Percentiles rank a stretch among this genome's conserved stretches.
These are phyloP conservation scores for Elaeis guineensis DNA, from an alignment of 176 grass and related monocot genomes.

Conservation along the genomic window DNA sequence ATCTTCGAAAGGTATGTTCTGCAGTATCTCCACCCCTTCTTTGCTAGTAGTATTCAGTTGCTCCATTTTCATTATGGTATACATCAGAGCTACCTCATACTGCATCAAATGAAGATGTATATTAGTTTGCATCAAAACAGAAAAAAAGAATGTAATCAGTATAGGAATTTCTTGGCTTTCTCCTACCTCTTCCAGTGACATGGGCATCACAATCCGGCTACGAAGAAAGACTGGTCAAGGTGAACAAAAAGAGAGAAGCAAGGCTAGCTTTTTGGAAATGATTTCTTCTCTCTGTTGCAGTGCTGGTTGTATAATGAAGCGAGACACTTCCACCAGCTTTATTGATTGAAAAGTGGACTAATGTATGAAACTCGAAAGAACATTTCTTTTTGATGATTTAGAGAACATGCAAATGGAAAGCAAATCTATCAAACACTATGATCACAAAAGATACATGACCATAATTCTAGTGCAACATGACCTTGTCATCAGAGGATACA, in stretches of 20 bases:
- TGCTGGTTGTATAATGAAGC: background rate
- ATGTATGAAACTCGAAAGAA: background rate
- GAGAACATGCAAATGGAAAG: no score
- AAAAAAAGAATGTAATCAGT: background rate
- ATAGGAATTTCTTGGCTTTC: background rate
- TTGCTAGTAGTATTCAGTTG: conserved; percentile 74
- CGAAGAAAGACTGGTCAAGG: conserved; percentile 41
- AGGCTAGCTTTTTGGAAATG: background rate
- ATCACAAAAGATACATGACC: background rate
- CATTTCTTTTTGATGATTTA: background rate
- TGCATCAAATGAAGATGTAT: conserved; percentile 3
- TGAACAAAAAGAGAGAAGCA: background rate
- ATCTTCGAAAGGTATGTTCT: conserved; percentile 68
- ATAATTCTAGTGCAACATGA: background rate
- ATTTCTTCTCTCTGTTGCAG: background rate
- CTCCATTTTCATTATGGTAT: conserved; percentile 94
- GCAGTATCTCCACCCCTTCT: conserved; percentile 74
- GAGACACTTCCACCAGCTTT: no score
- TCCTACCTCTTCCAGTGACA: conserved; percentile 83
- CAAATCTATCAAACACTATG: no score
- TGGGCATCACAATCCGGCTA: conserved; percentile 84
- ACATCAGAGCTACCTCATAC: conserved; percentile 73
- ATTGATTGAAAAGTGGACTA: no score
- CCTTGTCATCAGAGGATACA: conserved; percentile 53
- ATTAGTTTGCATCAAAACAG: background rate